Percentiles rank a stretch among this genome's conserved stretches.
Evolutionary conservation across 345 rosid species (phyloP).

Genomic region (Melaleuca quinquenervia): DNA sequence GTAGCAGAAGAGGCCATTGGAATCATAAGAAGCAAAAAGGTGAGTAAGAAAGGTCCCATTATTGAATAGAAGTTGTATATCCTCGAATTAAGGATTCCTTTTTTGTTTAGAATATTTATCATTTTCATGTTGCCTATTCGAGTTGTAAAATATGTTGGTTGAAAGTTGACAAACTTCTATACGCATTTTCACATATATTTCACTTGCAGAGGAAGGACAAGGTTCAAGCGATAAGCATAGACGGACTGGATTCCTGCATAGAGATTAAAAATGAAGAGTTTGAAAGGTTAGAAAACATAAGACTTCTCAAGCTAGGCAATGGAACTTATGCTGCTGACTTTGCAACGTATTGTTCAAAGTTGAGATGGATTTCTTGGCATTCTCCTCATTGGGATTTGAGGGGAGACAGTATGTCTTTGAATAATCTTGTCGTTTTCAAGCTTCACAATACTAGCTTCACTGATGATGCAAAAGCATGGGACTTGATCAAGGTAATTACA

Average conservation of each 20-base stretch:
- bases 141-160: no score
- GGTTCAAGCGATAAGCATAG: fast-evolving
- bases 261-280: not conserved
- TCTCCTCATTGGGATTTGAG: fast-evolving
- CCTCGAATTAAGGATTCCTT: no score
- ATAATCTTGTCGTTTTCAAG: not conserved
- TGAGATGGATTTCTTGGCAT: not conserved
- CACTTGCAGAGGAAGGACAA: not conserved
- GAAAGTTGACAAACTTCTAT: no score
- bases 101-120: no score
- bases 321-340: not conserved
- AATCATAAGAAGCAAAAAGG: not conserved
- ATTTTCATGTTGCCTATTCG: no score
- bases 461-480: not conserved
- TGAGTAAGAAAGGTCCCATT: not conserved
- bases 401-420: fast-evolving
- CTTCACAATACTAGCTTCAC: not conserved
- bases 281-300: not conserved
- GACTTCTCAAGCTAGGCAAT: not conserved
- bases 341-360: not conserved
- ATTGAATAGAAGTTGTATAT: no score
- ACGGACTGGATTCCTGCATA: fast-evolving
- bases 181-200: no score
- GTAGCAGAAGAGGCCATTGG: not conserved
- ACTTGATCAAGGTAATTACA: not conserved